Percentiles rank a stretch among this genome's conserved stretches.
Evolutionary conservation across 2,329 filamentous ascomycete species (phyloP).

Genomic region (Aureobasidium sp.): DNA sequence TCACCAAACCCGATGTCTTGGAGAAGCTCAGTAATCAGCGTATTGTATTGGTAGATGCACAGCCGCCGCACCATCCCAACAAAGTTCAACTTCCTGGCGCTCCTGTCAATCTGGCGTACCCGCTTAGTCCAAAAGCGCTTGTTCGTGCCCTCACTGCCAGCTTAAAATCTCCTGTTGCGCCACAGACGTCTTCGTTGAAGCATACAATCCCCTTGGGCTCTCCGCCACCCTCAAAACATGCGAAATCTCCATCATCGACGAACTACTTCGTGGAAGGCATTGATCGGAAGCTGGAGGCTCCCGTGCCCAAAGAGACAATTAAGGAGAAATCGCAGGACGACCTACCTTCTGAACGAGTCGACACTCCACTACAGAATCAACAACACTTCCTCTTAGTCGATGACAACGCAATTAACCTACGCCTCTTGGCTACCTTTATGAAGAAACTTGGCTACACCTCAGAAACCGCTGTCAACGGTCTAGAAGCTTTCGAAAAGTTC

Average conservation of each 20-base stretch:
- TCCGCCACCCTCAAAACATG: background rate
- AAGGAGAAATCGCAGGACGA: background rate
- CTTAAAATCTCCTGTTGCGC: background rate
- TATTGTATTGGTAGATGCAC: background rate
- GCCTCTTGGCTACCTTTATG: background rate
- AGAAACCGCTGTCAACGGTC: conserved; percentile 2
- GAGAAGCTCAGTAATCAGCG: background rate
- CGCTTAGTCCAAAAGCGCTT: background rate
- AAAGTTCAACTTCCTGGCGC: background rate
- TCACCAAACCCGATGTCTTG: background rate
- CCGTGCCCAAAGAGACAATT: background rate
- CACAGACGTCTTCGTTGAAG: background rate
- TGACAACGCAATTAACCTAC: conserved; percentile 19
- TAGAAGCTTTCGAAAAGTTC: conserved; percentile 4
- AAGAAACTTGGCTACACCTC: conserved; percentile 9
- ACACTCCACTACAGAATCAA: background rate
- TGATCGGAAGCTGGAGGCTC: too few relatives aligned
- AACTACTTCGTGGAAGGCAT: too few relatives aligned
- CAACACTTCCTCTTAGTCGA: conserved; percentile 20
- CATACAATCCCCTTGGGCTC: too few relatives aligned
- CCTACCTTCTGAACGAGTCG: too few relatives aligned
- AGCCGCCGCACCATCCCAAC: background rate
- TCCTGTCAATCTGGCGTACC: background rate
- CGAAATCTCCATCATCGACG: too few relatives aligned
- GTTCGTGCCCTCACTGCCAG: background rate